These are phyloP conservation scores for Microdochium nivale DNA, from an alignment of 2,329 filamentous ascomycete species.

Conservation along the genomic window DNA sequence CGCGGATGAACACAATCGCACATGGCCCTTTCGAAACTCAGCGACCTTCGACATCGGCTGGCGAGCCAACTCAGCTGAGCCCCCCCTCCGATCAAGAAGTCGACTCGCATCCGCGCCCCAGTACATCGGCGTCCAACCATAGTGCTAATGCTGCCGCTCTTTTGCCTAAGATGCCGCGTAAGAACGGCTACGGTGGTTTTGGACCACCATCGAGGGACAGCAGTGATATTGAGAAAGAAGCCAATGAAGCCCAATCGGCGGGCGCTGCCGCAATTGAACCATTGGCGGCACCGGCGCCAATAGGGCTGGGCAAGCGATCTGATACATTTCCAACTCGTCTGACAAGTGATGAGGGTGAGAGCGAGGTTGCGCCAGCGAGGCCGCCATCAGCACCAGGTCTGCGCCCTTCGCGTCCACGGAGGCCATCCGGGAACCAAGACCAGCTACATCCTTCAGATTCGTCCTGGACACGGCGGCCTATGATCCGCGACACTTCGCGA, in stretches of 20 bases:
- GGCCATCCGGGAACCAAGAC: slow-evolving; percentile 13
- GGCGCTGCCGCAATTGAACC: neutral
- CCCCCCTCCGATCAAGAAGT: neutral
- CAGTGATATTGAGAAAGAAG: slow-evolving; percentile 21
- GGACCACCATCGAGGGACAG: slow-evolving; percentile 33
- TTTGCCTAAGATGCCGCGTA: slow-evolving; percentile 30
- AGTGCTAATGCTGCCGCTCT: slow-evolving; percentile 21
- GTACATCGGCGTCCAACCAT: slow-evolving; percentile 18
- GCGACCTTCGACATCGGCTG: slow-evolving; percentile 16
- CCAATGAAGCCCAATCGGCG: neutral
- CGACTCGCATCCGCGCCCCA: slow-evolving; percentile 15
- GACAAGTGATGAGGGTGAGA: neutral
- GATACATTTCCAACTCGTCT: slow-evolving; percentile 39
- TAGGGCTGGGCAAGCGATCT: slow-evolving; percentile 33
- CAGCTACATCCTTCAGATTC: slow-evolving; percentile 4
- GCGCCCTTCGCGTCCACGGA: slow-evolving; percentile 27
- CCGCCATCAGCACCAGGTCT: slow-evolving; percentile 39
- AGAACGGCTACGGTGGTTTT: slow-evolving; percentile 51
- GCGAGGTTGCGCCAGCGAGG: slow-evolving; percentile 25
- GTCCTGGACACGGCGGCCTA: slow-evolving; percentile 8
- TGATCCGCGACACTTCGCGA: slow-evolving; percentile 38
- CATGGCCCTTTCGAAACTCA: slow-evolving; percentile 56
- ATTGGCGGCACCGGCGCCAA: slow-evolving; percentile 16
- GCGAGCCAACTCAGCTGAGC: neutral
- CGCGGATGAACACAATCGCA: slow-evolving; percentile 56